Conservation (phyloP, 169 alveolate genomes). For the Amoebophrya sp. region DNA sequence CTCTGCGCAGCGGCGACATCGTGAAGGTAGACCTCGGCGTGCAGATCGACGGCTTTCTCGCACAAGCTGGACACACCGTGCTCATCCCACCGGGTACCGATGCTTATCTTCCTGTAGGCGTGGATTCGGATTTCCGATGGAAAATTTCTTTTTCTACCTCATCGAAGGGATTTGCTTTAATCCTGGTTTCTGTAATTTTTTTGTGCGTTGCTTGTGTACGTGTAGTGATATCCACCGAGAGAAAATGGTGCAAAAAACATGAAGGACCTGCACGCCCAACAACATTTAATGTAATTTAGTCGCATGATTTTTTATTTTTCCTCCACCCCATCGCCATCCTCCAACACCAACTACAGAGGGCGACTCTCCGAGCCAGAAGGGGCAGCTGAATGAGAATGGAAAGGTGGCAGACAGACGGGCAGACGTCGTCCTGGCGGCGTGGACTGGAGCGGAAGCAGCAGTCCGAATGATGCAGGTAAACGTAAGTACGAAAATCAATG, state of each 20-base stretch:
- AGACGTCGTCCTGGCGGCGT: slow-evolving; percentile 67
- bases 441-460: slow-evolving; percentile 81
- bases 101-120: slow-evolving; percentile 78
- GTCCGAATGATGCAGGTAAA: slow-evolving; percentile 48
- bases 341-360: too few species aligned
- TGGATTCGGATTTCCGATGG: slow-evolving; percentile 48
- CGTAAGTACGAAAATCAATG: too few species aligned
- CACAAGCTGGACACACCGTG: slow-evolving; percentile 66
- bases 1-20: slow-evolving; percentile 70
- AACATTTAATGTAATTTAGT: too few species aligned
- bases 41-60: slow-evolving; percentile 76
- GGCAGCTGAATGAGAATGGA: slow-evolving; percentile 15
- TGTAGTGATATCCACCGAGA: too few species aligned
- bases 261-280: too few species aligned
- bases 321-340: too few species aligned
- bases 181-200: too few species aligned
- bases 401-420: slow-evolving; percentile 39
- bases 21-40: slow-evolving; percentile 81
- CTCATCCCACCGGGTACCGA: slow-evolving; percentile 58
- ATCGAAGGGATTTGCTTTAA: too few species aligned
- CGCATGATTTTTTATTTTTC: too few species aligned
- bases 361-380: neutral
- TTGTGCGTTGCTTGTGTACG: too few species aligned
- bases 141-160: too few species aligned
- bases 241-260: too few species aligned